phyloP scores from a whole-genome alignment of 2,329 filamentous ascomycete genomes.

The Fusarium torreyae region DNA sequence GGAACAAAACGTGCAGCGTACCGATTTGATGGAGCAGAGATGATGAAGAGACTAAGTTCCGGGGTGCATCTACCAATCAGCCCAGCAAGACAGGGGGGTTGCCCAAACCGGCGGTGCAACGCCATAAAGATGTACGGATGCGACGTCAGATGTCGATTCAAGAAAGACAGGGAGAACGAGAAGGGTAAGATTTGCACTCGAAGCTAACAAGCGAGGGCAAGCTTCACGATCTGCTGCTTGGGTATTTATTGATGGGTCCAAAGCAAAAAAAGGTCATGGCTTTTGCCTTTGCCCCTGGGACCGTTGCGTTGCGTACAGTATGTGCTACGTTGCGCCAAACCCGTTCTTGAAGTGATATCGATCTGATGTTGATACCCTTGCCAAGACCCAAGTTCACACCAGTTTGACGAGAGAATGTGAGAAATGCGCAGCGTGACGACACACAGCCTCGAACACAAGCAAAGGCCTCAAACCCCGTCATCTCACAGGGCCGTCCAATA shows the following conservation, averaged over 20 bases:
- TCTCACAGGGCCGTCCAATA: constrained; percentile 50
- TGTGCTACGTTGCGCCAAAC: constrained; percentile 14
- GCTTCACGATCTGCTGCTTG: constrained; percentile 25
- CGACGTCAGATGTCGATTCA: constrained; percentile 46
- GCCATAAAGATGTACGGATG: constrained; percentile 44
- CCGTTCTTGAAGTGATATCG: constrained; percentile 9
- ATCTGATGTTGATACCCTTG: constrained; percentile 19
- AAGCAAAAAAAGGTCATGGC: neutral
- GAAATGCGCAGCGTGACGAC: constrained; percentile 46
- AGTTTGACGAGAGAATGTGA: constrained; percentile 34
- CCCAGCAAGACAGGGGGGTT: constrained; percentile 35
- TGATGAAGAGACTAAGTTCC: constrained; percentile 44
- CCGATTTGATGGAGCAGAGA: constrained; percentile 50
- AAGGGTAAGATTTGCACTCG: constrained; percentile 31
- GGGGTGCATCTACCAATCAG: constrained; percentile 51
- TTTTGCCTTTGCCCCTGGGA: constrained; percentile 17
- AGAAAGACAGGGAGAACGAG: constrained; percentile 24
- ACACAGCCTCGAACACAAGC: constrained; percentile 46
- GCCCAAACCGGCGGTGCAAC: constrained; percentile 45
- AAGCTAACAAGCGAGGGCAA: constrained; percentile 29
- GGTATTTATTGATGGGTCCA: constrained; percentile 6
- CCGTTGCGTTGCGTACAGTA: neutral
- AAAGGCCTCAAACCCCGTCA: constrained; percentile 45
- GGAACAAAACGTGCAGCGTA: constrained; percentile 48
- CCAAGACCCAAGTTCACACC: constrained; percentile 47